A percentile compares a stretch with the other conserved stretches of the same genome.
Conservation (phyloP, 2,329 filamentous ascomycete species). For the Venturia asperata region DNA sequence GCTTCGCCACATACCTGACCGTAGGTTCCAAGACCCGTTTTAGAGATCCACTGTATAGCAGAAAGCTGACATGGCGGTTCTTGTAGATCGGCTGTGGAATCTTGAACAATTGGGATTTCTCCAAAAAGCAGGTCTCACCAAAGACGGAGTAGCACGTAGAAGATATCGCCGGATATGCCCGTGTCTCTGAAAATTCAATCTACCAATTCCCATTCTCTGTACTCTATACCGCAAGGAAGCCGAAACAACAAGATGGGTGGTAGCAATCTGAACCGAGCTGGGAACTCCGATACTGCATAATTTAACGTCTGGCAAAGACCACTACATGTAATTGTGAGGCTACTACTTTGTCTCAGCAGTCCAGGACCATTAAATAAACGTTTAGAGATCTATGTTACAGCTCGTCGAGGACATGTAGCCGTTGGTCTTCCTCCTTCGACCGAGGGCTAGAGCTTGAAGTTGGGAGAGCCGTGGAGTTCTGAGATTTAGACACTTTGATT, state of each 20-base stretch:
- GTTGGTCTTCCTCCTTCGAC: constrained; percentile 11
- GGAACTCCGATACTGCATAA: background rate
- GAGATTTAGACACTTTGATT: background rate
- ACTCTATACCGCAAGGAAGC: background rate
- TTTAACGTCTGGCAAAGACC: background rate
- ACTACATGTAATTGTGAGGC: background rate
- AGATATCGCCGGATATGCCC: background rate
- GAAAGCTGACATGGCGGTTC: background rate
- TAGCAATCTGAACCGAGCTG: background rate
- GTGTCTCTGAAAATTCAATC: background rate
- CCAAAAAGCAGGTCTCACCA: constrained; percentile 7
- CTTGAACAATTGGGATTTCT: constrained; percentile 37
- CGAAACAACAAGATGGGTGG: background rate
- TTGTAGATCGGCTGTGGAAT: constrained; percentile 31
- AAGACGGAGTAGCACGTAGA: background rate
- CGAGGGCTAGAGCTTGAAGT: background rate
- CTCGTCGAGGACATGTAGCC: constrained; percentile 16
- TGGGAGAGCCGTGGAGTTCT: background rate
- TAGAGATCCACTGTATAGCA: background rate
- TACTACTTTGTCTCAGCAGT: background rate
- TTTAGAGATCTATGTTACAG: constrained; percentile 7
- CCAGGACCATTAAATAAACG: background rate
- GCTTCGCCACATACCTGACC: constrained; percentile 81
- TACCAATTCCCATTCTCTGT: background rate
- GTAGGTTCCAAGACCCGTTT: constrained; percentile 33